phyloP scores from a whole-genome alignment of 257 asterid species.

The Rhazya stricta region DNA sequence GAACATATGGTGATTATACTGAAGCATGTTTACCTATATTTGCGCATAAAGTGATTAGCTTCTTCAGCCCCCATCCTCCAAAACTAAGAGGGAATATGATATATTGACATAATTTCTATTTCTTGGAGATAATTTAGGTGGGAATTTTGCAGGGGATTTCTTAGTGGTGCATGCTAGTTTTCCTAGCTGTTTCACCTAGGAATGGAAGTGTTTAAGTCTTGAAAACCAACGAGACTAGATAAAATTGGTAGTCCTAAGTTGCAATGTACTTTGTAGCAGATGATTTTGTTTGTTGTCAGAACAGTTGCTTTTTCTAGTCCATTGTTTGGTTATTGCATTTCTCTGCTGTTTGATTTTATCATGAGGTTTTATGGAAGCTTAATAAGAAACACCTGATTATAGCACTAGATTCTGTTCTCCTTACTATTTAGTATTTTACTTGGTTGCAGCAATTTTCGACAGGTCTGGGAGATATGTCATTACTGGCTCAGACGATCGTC shows the following conservation, averaged over 20 bases:
- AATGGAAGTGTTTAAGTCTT: neutral
- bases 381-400: too few relatives aligned
- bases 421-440: neutral
- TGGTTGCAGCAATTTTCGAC: slow-evolving; percentile 74
- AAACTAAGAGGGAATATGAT: neutral
- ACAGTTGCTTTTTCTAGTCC: neutral
- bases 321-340: neutral
- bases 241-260: neutral
- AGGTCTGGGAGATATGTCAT: slow-evolving; percentile 92
- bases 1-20: neutral
- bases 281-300: neutral
- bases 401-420: neutral
- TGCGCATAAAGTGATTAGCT: neutral
- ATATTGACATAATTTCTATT: neutral
- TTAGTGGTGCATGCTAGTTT: neutral
- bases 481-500: slow-evolving; percentile 98
- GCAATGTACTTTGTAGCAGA: neutral
- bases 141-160: neutral
- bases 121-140: neutral
- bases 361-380: neutral
- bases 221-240: neutral
- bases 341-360: neutral
- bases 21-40: neutral
- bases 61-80: neutral
- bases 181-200: neutral